Percentiles rank a stretch among this genome's conserved stretches.
Conservation (phyloP, 192 early-diverging fungal genomes). For the Rhizoclosmatium sp. region DNA sequence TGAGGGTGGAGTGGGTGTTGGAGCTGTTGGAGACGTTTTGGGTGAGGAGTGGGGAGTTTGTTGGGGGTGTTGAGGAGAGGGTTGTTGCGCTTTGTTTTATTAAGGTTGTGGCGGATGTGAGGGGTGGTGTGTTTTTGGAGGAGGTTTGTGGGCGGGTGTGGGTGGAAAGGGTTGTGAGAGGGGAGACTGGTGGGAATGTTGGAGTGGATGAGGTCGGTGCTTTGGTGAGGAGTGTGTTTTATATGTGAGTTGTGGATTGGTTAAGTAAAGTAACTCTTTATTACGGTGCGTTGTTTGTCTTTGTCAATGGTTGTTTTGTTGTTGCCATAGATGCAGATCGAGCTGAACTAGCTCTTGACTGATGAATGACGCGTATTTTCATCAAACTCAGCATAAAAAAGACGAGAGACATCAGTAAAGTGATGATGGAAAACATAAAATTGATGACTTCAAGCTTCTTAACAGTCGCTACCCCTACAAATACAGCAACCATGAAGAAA, state of each 20-base stretch:
- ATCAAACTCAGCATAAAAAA: background rate
- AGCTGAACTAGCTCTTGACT: too few species aligned
- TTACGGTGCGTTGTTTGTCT: too few species aligned
- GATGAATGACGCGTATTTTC: background rate
- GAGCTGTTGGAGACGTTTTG: constrained; percentile 6
- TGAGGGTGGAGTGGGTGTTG: background rate
- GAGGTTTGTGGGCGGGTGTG: background rate
- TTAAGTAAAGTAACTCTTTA: too few species aligned
- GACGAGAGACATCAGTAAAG: background rate
- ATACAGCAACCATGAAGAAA: background rate
- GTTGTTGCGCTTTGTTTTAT: constrained; percentile 6
- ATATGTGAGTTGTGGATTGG: background rate
- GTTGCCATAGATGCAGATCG: too few species aligned
- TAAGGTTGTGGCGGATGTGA: background rate
- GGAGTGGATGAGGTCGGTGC: constrained; percentile 2
- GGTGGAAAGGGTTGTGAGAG: background rate
- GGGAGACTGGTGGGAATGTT: background rate
- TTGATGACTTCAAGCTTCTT: background rate
- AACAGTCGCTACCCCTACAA: background rate
- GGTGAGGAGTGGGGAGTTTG: background rate
- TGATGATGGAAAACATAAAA: background rate
- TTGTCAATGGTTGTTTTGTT: too few species aligned
- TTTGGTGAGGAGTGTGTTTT: constrained; percentile 15
- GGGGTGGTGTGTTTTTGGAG: background rate
- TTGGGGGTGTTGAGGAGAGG: constrained; percentile 12